A percentile compares a stretch with the other conserved stretches of the same genome.
phyloP scores from a whole-genome alignment of 495 filamentous ascomycete species.

The Chaetomium cochliodes region DNA sequence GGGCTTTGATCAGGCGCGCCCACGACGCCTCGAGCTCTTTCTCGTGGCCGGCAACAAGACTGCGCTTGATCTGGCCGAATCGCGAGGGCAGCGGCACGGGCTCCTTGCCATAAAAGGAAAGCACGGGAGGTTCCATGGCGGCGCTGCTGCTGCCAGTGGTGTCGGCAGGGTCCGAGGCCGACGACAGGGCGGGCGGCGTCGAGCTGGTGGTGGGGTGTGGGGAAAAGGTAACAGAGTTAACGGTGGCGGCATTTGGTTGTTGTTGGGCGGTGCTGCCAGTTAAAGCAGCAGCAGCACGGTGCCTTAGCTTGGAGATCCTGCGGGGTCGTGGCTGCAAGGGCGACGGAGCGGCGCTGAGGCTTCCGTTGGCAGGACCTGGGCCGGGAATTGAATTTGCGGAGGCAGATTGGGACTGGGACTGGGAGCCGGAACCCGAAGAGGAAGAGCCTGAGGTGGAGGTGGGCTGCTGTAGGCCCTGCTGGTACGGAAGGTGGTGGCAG shows the following conservation, averaged over 20 bases:
- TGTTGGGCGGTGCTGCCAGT: constrained; percentile 26
- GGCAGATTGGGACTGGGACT: constrained; percentile 3
- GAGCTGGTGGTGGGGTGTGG: neutral
- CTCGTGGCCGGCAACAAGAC: constrained; percentile 66
- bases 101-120: constrained; percentile 69
- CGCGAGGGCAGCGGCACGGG: constrained; percentile 72
- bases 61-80: constrained; percentile 72
- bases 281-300: constrained; percentile 35
- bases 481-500: constrained; percentile 30
- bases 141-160: constrained; percentile 16
- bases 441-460: neutral
- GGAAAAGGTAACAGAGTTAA: constrained; percentile 15
- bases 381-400: constrained; percentile 22
- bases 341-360: constrained; percentile 32
- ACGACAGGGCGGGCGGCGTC: neutral
- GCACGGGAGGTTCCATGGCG: constrained; percentile 70
- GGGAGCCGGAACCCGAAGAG: too few species aligned
- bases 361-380: constrained; percentile 27
- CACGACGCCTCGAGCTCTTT: constrained; percentile 65
- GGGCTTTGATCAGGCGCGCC: constrained; percentile 61
- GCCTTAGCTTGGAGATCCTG: constrained; percentile 41
- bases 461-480: constrained; percentile 18
- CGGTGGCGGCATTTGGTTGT: constrained; percentile 18
- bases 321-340: constrained; percentile 33
- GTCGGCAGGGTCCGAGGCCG: constrained; percentile 8